Base-by-base conservation (phyloP, 768 basidiomycete genomes). In the Calocera viscosa region DNA sequence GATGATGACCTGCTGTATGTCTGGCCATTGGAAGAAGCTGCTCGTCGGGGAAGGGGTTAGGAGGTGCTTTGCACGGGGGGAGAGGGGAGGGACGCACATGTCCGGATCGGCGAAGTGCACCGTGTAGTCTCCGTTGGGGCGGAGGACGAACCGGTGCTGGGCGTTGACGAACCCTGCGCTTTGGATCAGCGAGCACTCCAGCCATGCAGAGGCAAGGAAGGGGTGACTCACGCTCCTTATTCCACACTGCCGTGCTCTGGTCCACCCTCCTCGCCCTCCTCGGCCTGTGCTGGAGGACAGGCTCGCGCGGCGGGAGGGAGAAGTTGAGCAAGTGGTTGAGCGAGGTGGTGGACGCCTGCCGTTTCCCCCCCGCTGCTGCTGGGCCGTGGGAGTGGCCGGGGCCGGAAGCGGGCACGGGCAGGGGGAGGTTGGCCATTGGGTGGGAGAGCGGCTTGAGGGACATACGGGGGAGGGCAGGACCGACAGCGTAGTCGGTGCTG, bases 21-120 rank as follows among this genome's bases (percentile, higher is more conserved):
- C 92, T 19, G 89, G 84, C 93, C 94, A 96, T 80, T 94, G 91
- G 75, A 95, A 91, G 79, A 89, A 94, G 73, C 94, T 96, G 68
- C 43, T 2, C 16, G 68, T 49, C 65, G 66, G 66, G 47, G 24
- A 69, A 38, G 43, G 30, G 38, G 53, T 43, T 28, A 65, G 41
- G n/a, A 28, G 12, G 24, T 12, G 40, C 30, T 19, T 63, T 39
- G 63, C 43, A 10, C 64, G 43, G 17, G 65, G 19, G 69, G 69
- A 74, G 34, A 32, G 63, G 38, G 35, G 66, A 64, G 60, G 69
- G 64, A 80, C 90, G 73, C 76, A 90, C 89, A 98, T 94, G 77
- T 99, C 96, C 35, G 96, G 93, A 76, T 97, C 94, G 43, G 92
- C 93, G 74, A 97, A 94, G 76, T 96, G 94, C 5, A 90, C 94